Percentiles rank a stretch among this genome's conserved stretches.
phyloP scores from a whole-genome alignment of 768 basidiomycete species.

The Serendipita sp. region DNA sequence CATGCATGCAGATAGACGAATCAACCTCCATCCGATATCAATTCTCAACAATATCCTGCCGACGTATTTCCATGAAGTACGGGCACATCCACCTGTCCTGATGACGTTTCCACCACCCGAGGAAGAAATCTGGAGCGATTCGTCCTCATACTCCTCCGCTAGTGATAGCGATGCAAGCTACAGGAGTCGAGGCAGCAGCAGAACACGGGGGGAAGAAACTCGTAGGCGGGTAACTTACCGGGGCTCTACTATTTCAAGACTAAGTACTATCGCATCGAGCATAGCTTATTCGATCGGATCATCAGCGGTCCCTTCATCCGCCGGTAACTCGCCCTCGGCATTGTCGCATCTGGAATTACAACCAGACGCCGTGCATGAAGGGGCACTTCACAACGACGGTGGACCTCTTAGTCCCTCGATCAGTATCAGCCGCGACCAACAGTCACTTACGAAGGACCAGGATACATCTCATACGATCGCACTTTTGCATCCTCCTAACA shows the following conservation, averaged over 20 bases:
- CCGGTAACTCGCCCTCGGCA: not conserved
- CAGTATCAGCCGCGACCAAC: not conserved
- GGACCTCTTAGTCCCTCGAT: not conserved
- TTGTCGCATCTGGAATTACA: not conserved
- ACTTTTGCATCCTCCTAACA: not conserved
- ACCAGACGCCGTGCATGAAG: not conserved
- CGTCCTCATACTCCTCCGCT: not conserved
- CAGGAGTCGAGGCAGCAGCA: no score
- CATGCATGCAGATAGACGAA: slow-evolving; percentile 52
- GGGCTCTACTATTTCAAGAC: not conserved
- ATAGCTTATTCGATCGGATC: not conserved
- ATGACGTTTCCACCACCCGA: slow-evolving; percentile 26
- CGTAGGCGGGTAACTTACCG: no score
- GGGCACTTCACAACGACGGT: not conserved
- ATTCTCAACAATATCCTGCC: slow-evolving; percentile 41
- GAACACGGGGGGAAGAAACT: no score
- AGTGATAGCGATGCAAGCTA: not conserved
- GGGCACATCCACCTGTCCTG: slow-evolving; percentile 8
- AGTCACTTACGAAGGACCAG: not conserved
- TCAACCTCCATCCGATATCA: slow-evolving; percentile 50
- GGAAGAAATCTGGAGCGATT: not conserved
- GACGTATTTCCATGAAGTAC: slow-evolving; percentile 45
- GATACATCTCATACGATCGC: not conserved
- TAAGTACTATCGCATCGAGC: not conserved
- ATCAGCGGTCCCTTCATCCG: not conserved